Evolutionary conservation across 306 rosid genomes (phyloP).

Genomic region (Gastrolobium villosum): DNA sequence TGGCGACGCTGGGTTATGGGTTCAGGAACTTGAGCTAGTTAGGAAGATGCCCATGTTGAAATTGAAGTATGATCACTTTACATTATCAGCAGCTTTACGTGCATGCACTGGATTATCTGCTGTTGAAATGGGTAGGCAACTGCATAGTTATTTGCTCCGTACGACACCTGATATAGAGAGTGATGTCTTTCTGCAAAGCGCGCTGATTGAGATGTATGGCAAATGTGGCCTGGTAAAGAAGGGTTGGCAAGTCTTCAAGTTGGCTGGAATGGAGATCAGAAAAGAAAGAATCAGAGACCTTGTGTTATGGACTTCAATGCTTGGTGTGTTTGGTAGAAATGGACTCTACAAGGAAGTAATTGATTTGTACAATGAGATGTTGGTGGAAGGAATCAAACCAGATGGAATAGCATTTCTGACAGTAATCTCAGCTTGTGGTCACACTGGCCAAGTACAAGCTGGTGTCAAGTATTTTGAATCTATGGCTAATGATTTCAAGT

Average conservation of each 20-base stretch:
- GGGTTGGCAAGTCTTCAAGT: constrained; percentile 66
- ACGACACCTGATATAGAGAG: constrained; percentile 48
- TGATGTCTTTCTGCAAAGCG: constrained; percentile 74
- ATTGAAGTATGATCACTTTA: constrained; percentile 71
- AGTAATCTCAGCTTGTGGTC: constrained; percentile 79
- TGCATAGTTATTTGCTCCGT: constrained; percentile 67
- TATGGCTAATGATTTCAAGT: constrained; percentile 65
- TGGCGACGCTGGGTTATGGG: constrained; percentile 72
- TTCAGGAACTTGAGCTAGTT: constrained; percentile 62
- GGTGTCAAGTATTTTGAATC: constrained; percentile 79
- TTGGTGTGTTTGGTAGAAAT: constrained; percentile 77
- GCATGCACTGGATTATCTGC: constrained; percentile 76
- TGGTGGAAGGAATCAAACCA: constrained; percentile 70
- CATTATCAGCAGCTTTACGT: constrained; percentile 71
- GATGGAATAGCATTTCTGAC: constrained; percentile 76
- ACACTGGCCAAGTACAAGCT: constrained; percentile 71
- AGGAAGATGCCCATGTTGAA: constrained; percentile 66
- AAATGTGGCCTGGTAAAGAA: constrained; percentile 74
- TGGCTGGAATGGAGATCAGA: constrained; percentile 57
- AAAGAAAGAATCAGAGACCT: constrained; percentile 64
- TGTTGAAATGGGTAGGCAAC: constrained; percentile 71
- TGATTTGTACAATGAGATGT: constrained; percentile 67
- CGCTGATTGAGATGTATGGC: constrained; percentile 83
- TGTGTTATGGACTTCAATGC: constrained; percentile 83
- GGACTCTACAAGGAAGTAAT: constrained; percentile 66